phyloP scores from a whole-genome alignment of 257 asterid genomes.

The Schizonepeta tenuifolia region DNA sequence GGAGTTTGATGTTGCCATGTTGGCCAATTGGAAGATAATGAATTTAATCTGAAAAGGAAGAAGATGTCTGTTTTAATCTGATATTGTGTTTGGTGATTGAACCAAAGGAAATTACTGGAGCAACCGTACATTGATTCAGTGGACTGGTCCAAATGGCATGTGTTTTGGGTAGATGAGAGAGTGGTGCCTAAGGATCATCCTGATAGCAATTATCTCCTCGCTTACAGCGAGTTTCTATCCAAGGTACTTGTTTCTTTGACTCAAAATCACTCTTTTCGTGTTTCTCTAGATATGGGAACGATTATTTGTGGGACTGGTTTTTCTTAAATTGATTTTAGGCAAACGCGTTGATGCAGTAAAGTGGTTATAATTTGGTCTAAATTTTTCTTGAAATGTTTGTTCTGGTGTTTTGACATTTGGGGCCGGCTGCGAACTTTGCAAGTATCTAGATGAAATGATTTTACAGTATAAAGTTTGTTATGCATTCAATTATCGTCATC shows the following conservation, averaged over 20 bases:
- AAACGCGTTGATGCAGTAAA: neutral
- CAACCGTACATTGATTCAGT: conserved; percentile 68
- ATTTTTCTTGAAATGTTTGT: neutral
- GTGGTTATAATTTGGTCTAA: neutral
- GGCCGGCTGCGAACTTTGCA: neutral
- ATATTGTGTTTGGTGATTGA: conserved; percentile 33
- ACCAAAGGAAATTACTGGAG: conserved; percentile 75
- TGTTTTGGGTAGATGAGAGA: conserved; percentile 95
- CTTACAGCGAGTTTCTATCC: conserved; percentile 70
- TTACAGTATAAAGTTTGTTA: neutral
- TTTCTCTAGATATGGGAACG: neutral
- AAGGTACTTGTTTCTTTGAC: conserved; percentile 50
- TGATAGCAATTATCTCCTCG: conserved; percentile 89
- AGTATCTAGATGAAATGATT: neutral
- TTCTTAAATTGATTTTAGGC: neutral
- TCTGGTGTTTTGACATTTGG: neutral
- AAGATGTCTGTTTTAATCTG: neutral
- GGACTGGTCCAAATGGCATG: conserved; percentile 92
- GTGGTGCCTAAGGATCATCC: conserved; percentile 92
- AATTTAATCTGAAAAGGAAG: neutral
- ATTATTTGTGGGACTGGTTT: neutral
- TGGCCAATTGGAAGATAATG: neutral
- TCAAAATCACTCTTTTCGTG: neutral
- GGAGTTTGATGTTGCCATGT: conserved; percentile 14
- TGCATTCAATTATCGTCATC: neutral